Evolutionary conservation across 768 basidiomycete species (phyloP).

Genomic region (Tricholoma sp.): DNA sequence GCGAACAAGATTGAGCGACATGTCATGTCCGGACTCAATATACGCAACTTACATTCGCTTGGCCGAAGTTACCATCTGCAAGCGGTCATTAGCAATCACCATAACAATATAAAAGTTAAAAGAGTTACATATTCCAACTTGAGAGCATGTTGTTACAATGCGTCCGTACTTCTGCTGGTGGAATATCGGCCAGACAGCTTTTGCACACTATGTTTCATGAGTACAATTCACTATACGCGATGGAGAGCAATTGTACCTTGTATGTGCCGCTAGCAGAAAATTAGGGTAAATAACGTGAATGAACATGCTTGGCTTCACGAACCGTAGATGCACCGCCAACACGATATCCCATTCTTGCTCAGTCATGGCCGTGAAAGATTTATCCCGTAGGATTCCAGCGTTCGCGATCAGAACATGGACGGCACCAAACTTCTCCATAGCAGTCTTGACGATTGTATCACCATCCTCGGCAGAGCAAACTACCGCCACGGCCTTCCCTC

Average conservation of each 20-base stretch:
- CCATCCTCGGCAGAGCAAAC: slow-evolving; percentile 91
- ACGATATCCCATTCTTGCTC: slow-evolving; percentile 95
- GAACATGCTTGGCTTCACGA: slow-evolving; percentile 3
- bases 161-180: slow-evolving; percentile 95
- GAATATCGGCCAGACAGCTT: slow-evolving; percentile 96
- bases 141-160: slow-evolving; percentile 90
- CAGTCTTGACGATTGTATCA: slow-evolving; percentile 81
- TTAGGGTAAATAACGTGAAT: not conserved
- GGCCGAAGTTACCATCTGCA: slow-evolving; percentile 90
- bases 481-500: slow-evolving; percentile 82
- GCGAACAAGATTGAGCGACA: slow-evolving; percentile 4
- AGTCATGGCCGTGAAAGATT: slow-evolving; percentile 84
- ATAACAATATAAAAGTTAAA: not conserved
- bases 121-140: slow-evolving; percentile 84
- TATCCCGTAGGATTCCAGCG: slow-evolving; percentile 92
- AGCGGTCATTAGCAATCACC: not conserved
- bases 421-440: slow-evolving; percentile 80
- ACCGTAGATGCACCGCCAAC: slow-evolving; percentile 79
- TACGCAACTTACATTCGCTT: slow-evolving; percentile 63
- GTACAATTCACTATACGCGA: not conserved
- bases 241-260: slow-evolving; percentile 46
- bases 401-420: slow-evolving; percentile 90
- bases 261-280: slow-evolving; percentile 59
- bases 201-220: slow-evolving; percentile 59
- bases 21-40: not conserved